Evolutionary conservation across 805 yeast species (phyloP), one percentile per base, ranked within the genome.

Genomic region (Myxozyma sirexii): DNA sequence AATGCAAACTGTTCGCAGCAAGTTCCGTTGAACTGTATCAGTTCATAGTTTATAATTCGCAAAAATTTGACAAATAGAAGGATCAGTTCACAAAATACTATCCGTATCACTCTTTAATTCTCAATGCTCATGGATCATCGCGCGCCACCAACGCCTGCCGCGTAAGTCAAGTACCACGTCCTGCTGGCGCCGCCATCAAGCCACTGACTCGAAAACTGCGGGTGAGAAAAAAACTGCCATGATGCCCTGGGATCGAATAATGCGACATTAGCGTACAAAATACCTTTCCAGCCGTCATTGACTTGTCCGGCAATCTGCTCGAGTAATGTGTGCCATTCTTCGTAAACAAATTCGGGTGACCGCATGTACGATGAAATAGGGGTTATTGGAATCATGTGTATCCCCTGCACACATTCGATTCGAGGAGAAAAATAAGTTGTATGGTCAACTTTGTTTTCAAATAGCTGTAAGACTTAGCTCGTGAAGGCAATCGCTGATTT

Each of bases 101-200:
- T n/a, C n/a, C n/a, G n/a, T n/a, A n/a, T n/a, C n/a, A n/a, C n/a
- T n/a, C n/a, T n/a, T n/a, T n/a, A n/a, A n/a, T 29, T 23, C 5
- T 17, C 15, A 17, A 8, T 37, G 15, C 42, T 13, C 44, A 19
- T 33, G 23, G 15, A n/a, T 37, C 19, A 50, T 13, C 15, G 29
- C 7, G 46, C 47, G 15, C 56, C 56, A 15, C 56, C 56, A 42
- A 52, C 56, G 26, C 62, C 58, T 6, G 62, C 62, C 12, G 62
- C 47, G 66, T 82, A 88, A 0, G 96, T 84, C 63, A 90, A 76
- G 10, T 92, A 85, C 96, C 97, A 91, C 0, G 97, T 87, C 62
- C 85, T 76, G 24, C 93, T 85, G 80, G 90, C 93, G 1, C 97
- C 97, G 57, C 83, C 83, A 69, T 92, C 97, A 50, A 92, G 81